Base-by-base conservation (phyloP, 2,329 filamentous ascomycete genomes). In the Cryphonectria parasitica region DNA sequence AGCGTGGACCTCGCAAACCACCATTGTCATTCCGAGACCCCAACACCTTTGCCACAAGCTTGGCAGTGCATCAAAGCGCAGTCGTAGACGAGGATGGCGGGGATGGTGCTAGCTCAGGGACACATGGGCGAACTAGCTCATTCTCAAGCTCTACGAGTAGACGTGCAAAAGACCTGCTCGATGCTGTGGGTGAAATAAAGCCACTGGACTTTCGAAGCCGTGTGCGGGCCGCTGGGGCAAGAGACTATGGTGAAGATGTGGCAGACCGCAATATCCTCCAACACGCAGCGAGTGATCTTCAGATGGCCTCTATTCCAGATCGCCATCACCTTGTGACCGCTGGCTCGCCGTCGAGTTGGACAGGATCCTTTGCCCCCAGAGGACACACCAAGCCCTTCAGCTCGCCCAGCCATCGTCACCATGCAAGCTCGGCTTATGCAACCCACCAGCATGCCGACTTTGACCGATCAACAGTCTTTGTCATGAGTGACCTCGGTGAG, bases 181-280 rank as follows among this genome's bases (percentile, higher is more conserved):
- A 90, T 73, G 88, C 88, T 0, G 85, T 88, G 71, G 86, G 86
- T 0, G 84, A 82, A 36, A 80, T 89, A 54, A 83, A 77, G 39
- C 82, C 83, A 0, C 79, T 81, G 2, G 82, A 87, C 71, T 88
- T 89, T 73, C 79, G 80, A 64, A 79, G 80, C 13, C 82, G 87
- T 22, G 74, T 89, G 2, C 77, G 83, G 68, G 87, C 87, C 0
- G 76, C 85, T 0, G 88, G 87, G 1, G 80, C 81, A 0, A 82
- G 83, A 60, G 84, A 87, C 65, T 90, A 88, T 74, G 89, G 86
- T n/a, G 90, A 91, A 76, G 89, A 90, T 75, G 88, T 91, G 1
- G 89, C 88, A 1, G 88, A 90, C 73, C 83, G 89, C 45, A 91
- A 91, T 72, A 80, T 88, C 62, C 78, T 77, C 4, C 76, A 80